Evolutionary conservation across 2,329 filamentous ascomycete species (phyloP).

Genomic region (Daldinia eschscholtzii): DNA sequence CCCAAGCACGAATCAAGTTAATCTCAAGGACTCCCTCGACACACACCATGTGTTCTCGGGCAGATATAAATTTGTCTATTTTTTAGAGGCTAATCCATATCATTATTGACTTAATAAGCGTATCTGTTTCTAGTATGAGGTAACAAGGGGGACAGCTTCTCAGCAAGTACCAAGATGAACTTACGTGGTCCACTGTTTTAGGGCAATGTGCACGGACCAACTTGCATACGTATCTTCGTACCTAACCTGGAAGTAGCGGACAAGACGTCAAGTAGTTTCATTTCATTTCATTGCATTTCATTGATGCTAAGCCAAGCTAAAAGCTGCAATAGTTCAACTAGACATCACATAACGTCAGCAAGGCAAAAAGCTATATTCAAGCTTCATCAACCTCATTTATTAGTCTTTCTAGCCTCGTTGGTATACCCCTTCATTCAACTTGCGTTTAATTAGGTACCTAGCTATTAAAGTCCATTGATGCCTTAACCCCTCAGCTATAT

Average conservation of each 20-base stretch:
- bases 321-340: slow-evolving; percentile 25
- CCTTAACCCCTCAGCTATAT: slow-evolving; percentile 10
- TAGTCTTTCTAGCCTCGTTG: background rate
- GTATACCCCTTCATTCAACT: background rate
- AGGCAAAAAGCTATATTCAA: slow-evolving; percentile 11
- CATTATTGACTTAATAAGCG: no score
- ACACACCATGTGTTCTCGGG: background rate
- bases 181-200: slow-evolving; percentile 37
- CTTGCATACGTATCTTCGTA: slow-evolving; percentile 8
- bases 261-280: slow-evolving; percentile 7
- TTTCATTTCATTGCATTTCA: background rate
- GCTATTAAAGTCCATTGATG: slow-evolving; percentile 13
- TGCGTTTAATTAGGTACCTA: background rate
- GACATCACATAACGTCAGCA: slow-evolving; percentile 23
- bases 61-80: no score
- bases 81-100: no score
- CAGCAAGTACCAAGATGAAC: slow-evolving; percentile 13
- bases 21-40: background rate
- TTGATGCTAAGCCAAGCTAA: background rate
- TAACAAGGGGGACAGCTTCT: no score
- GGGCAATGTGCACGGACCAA: slow-evolving; percentile 26
- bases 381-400: slow-evolving; percentile 7
- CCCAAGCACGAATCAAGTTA: background rate
- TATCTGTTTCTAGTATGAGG: no score
- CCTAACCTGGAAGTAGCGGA: slow-evolving; percentile 1